These are phyloP conservation scores for Histomonas meleagridis DNA, from an alignment of 208 protist species.

Conservation along the genomic window DNA sequence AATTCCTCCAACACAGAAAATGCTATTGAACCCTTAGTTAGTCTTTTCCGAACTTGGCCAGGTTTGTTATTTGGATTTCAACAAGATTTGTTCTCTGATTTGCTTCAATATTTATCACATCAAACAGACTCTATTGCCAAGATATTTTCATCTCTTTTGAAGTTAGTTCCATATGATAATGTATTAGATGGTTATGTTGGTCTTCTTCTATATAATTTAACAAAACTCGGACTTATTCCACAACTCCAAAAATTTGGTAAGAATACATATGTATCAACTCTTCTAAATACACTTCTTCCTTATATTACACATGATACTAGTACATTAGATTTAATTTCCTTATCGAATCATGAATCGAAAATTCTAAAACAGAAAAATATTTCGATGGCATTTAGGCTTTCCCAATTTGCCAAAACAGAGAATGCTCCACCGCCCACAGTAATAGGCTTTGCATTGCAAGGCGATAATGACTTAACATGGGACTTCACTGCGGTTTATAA, in stretches of 20 bases:
- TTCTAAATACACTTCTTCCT: no score
- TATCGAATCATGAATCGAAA: no score
- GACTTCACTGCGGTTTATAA: background rate
- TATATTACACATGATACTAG: no score
- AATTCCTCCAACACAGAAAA: background rate
- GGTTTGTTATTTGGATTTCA: background rate
- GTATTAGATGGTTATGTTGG: background rate
- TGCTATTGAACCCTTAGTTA: background rate
- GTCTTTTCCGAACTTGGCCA: background rate
- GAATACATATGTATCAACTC: no score
- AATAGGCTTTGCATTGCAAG: background rate
- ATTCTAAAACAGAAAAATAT: no score
- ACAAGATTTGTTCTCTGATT: background rate
- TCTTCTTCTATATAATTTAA: background rate
- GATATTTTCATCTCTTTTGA: background rate
- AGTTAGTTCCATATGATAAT: no score
- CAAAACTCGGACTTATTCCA: no score
- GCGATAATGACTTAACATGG: background rate
- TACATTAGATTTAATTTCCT: no score
- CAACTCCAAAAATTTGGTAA: no score
- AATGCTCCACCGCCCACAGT: background rate
- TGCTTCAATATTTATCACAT: background rate
- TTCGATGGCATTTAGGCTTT: background rate
- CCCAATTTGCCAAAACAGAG: background rate
- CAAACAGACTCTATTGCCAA: background rate